phyloP scores from a whole-genome alignment of 2,329 filamentous ascomycete genomes.

The Proliferodiscus dingleyae region DNA sequence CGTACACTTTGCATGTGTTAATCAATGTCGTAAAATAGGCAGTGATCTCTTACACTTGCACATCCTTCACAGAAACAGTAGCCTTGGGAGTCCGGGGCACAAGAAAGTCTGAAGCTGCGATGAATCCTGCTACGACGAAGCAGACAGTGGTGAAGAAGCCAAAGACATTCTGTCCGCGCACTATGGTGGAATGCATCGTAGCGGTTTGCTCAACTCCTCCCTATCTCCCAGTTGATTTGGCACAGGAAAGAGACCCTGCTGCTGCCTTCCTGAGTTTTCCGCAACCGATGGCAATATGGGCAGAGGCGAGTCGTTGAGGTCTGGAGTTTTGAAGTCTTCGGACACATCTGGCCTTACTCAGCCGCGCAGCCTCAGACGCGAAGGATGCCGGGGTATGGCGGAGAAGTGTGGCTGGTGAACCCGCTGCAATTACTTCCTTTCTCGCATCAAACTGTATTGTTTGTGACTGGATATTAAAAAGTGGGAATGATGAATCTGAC shows the following conservation, averaged over 20 bases:
- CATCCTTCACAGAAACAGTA: constrained; percentile 62
- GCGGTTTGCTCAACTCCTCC: not conserved
- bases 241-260: no score
- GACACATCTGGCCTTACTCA: not conserved
- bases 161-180: constrained; percentile 86
- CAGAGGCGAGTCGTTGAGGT: not conserved
- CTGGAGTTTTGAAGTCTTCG: no score
- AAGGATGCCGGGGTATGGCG: not conserved
- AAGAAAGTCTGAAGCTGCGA: constrained; percentile 75
- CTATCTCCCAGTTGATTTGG: not conserved
- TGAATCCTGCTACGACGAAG: constrained; percentile 72
- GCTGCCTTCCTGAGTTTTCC: no score
- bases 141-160: constrained; percentile 97
- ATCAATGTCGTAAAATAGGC: not conserved
- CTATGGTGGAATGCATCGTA: constrained; percentile 79
- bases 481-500: no score
- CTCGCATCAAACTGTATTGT: no score
- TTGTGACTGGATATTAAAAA: no score
- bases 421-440: no score
- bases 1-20: constrained; percentile 56
- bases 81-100: constrained; percentile 63
- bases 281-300: no score
- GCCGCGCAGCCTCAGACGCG: not conserved
- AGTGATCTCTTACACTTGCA: constrained; percentile 68
- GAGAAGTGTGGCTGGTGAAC: not conserved